A percentile compares a stretch with the other conserved stretches of the same genome.
phyloP scores from a whole-genome alignment of 2,329 filamentous ascomycete genomes.

The Trichoderma guizhouense region DNA sequence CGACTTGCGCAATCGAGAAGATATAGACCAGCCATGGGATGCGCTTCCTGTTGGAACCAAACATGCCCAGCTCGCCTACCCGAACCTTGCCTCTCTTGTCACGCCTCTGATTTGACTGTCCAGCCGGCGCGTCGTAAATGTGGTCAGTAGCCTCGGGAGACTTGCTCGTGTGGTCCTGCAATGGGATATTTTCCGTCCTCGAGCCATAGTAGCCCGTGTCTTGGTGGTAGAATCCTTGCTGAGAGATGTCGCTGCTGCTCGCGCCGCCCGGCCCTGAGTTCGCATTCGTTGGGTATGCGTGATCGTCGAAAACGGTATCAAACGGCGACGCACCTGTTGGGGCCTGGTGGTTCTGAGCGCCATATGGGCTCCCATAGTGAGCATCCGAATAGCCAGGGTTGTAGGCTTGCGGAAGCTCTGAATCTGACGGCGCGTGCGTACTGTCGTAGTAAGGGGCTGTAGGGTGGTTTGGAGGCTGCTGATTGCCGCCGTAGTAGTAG shows the following conservation, averaged over 20 bases:
- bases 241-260: constrained; percentile 40
- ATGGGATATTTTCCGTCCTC: constrained; percentile 53
- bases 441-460: constrained; percentile 41
- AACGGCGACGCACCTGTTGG: constrained; percentile 52
- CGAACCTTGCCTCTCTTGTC: constrained; percentile 46
- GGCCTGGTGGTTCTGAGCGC: constrained; percentile 34
- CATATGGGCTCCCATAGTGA: constrained; percentile 22
- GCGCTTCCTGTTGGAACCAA: constrained; percentile 52
- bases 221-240: constrained; percentile 41
- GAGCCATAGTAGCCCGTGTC: constrained; percentile 58
- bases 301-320: constrained; percentile 65
- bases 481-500: constrained; percentile 53
- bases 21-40: constrained; percentile 81
- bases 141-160: constrained; percentile 51
- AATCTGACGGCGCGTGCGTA: constrained; percentile 36
- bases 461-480: constrained; percentile 34
- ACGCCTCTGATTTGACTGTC: constrained; percentile 26
- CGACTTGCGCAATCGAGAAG: constrained; percentile 72
- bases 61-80: constrained; percentile 59
- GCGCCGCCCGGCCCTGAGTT: constrained; percentile 32
- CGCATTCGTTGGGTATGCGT: constrained; percentile 58
- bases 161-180: constrained; percentile 49
- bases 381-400: constrained; percentile 25
- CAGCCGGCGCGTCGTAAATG: constrained; percentile 55
- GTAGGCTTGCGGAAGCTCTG: constrained; percentile 40